Evolutionary conservation across 2,329 filamentous ascomycete species (phyloP).

Genomic region (Nemania bipapillata): DNA sequence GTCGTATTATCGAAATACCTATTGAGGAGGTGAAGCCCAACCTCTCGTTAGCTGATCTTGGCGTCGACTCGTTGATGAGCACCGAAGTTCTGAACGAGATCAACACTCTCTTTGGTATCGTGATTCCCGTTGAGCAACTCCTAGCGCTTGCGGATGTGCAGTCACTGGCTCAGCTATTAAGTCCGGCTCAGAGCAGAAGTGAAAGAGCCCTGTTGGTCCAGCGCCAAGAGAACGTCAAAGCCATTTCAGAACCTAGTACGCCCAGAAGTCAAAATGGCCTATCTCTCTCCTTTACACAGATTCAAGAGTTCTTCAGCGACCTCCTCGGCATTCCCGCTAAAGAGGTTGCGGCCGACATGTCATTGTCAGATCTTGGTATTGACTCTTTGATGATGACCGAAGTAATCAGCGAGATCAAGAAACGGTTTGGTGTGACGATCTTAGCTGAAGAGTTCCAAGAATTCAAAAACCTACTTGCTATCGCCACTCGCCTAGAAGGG

Average conservation of each 20-base stretch:
- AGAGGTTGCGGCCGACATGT: slow-evolving; percentile 25
- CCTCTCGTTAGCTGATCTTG: not conserved
- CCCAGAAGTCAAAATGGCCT: not conserved
- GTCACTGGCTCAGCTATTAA: not conserved
- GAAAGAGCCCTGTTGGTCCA: not conserved
- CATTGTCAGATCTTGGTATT: slow-evolving; percentile 37
- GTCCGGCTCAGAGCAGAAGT: no score
- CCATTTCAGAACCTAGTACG: slow-evolving; percentile 4
- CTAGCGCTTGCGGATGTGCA: not conserved
- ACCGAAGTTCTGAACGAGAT: not conserved
- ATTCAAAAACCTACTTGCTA: not conserved
- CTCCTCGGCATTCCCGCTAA: slow-evolving; percentile 28
- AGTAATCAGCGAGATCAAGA: slow-evolving; percentile 32
- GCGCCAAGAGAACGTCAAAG: not conserved
- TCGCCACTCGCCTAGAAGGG: not conserved
- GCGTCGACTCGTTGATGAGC: not conserved
- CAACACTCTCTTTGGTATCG: not conserved
- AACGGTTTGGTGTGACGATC: slow-evolving; percentile 8
- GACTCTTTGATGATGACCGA: slow-evolving; percentile 41
- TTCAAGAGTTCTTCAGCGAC: slow-evolving; percentile 30
- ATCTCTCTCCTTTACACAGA: not conserved
- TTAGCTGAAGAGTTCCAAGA: not conserved
- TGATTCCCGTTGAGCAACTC: not conserved
- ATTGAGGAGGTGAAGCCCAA: not conserved
- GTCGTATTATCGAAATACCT: not conserved